phyloP scores from a whole-genome alignment of 805 yeast species.

The Sungouiella thailandica region DNA sequence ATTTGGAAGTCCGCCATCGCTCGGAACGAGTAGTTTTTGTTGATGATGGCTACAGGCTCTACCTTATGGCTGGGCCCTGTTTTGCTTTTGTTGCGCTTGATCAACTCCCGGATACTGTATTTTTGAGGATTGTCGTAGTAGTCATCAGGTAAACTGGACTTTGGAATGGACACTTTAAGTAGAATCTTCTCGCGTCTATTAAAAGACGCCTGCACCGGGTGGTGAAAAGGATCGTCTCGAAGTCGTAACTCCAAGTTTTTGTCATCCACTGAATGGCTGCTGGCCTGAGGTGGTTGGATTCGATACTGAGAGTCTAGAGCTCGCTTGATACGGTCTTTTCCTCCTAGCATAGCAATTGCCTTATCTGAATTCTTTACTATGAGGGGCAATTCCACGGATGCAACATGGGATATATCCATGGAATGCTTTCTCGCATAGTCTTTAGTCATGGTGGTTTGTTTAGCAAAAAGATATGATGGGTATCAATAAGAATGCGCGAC shows the following conservation, averaged over 20 bases:
- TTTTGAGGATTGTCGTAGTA: conserved; percentile 26
- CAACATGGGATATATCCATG: conserved; percentile 67
- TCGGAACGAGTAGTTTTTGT: conserved; percentile 69
- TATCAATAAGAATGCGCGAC: not conserved
- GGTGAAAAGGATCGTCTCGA: conserved; percentile 44
- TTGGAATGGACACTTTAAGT: conserved; percentile 58
- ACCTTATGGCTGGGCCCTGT: conserved; percentile 32
- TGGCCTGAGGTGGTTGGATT: conserved; percentile 16
- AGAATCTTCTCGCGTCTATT: conserved; percentile 53
- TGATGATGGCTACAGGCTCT: conserved; percentile 63
- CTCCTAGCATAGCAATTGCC: conserved; percentile 72
- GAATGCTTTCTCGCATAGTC: conserved; percentile 48
- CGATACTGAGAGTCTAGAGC: conserved; percentile 35
- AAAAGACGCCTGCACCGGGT: conserved; percentile 56
- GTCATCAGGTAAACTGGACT: conserved; percentile 39
- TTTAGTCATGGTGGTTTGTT: conserved; percentile 6
- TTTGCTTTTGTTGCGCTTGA: conserved; percentile 20
- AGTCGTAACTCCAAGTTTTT: conserved; percentile 38
- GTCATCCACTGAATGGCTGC: conserved; percentile 23
- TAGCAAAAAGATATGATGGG: not conserved
- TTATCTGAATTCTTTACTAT: conserved; percentile 55
- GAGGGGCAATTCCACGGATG: conserved; percentile 77
- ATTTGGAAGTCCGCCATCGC: conserved; percentile 87
- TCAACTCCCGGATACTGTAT: conserved; percentile 41
- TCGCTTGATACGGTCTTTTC: conserved; percentile 37